Base-by-base conservation (phyloP, 2,329 filamentous ascomycete species). In the Periconia macrospinosa region DNA sequence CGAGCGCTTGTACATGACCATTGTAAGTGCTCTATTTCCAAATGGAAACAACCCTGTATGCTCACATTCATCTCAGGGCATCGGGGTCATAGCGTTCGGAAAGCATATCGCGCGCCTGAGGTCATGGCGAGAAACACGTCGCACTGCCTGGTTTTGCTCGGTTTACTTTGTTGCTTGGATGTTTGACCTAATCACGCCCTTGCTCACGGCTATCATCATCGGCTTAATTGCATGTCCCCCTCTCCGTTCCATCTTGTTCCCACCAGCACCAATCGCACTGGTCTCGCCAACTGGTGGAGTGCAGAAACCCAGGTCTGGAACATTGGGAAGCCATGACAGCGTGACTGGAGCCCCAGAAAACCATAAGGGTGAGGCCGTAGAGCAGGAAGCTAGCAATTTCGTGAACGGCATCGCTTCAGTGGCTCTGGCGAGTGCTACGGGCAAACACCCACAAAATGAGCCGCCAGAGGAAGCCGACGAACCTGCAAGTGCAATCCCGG, bases 341-440 rank as follows among this genome's bases (percentile, higher is more conserved):
- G 82, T 88, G 0, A 95, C 91, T 0, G 91, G 91, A 1, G 91
- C 91, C 0, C 88, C 90, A 0, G 90, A 96, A 69, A 90, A 91
- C 60, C 84, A 91, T 74, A 88, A 91, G 68, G 91, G 91, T 23
- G 90, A 94, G 69, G 89, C 90, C 0, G 88, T 91, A 1, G 91
- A 95, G 69, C 84, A 89, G 56, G 91, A 95, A 70, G 91, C 91
- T 1, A 87, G 83, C 62, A 92, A 91, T 67, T 87, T 95, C 57
- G 86, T 94, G 54, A 87, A 87, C 50, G 84, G 86, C 33, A 86
- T 94, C 49, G 85, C 87, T 9, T 82, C 85, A 30, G 84, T 94
- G 6, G 87, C 89, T 1, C 75, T 93, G 17, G 88, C 87, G 45
- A 90, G 88, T 60, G 90, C 89, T 1, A 86, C 86, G 0, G 90